These are phyloP conservation scores for Akebia trifoliata DNA, from an alignment of 164 flowering plant species.

Conservation along the genomic window DNA sequence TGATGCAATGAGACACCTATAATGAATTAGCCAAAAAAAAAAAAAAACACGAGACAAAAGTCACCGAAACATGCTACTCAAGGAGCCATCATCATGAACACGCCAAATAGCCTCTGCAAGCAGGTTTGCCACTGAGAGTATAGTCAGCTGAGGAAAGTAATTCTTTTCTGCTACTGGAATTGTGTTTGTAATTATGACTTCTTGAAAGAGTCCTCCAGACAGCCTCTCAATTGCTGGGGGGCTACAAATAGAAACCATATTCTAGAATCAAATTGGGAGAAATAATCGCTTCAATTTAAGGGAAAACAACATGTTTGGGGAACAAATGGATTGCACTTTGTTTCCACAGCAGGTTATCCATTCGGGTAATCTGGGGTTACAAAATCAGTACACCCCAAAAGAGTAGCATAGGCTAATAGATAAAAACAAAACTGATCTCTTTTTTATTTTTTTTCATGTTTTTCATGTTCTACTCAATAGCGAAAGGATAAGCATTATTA, in stretches of 20 bases:
- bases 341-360: no score
- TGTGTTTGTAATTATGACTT: conserved; percentile 78
- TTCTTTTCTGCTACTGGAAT: conserved; percentile 63
- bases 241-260: conserved; percentile 28
- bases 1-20: no score
- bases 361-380: no score
- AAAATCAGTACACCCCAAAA: no score
- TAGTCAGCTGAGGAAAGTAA: conserved; percentile 77
- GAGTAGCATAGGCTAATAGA: no score
- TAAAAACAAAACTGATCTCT: no score
- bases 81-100: conserved; percentile 69
- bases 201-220: conserved; percentile 76
- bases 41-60: neutral
- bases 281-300: neutral
- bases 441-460: no score
- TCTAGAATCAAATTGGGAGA: neutral
- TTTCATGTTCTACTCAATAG: no score
- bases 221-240: conserved; percentile 90
- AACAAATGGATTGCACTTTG: no score
- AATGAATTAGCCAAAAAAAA: neutral
- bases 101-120: conserved; percentile 87
- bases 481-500: no score
- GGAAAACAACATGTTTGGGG: no score
- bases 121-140: conserved; percentile 74
- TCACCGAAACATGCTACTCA: conserved; percentile 62